Evolutionary conservation across 2,329 filamentous ascomycete genomes (phyloP), one percentile per base, ranked within the genome.

Genomic region (Xylaria sp.): DNA sequence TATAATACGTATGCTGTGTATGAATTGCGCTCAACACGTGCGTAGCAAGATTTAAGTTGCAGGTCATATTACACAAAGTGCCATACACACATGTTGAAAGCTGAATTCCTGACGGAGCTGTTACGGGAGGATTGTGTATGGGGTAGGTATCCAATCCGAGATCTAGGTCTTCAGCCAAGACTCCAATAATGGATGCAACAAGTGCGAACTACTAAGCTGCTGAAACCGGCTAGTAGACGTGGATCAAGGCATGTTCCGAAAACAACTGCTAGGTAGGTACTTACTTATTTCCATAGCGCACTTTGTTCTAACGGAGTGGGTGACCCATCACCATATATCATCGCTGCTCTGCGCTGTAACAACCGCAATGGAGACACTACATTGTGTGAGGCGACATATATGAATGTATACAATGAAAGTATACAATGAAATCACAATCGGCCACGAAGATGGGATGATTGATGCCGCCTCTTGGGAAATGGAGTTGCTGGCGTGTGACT

Each of bases 231-330:
- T 49, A 37, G 50, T 50, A 50, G 51, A 38, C 35, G 57, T 60
- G 35, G 43, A 60, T 60, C 51, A 54, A 60, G 51, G 51, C 43
- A 55, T 60, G 50, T 60, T 60, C 57, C 57, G 57, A 60, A 60
- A 37, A 25, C 15, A 4, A 23, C 57, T 53, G 42, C 43, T 54
- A 49, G 37, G 28, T 45, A n/a, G n/a, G n/a, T n/a, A n/a, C n/a
- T n/a, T n/a, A 52, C 14, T 21, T 31, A 52, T 8, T 21, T 59
- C 40, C 38, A 38, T 23, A 43, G 42, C 25, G 35, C 23, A 31
- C 25, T 50, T 43, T 19, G 42, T 46, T 40, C 25, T 15, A 12
- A 25, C 35, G 7, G 28, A 28, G 21, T 15, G 19, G 25, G 55
- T 11, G 40, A 42, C 31, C 15, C 21, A 47, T 17, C 21, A 15